Base-by-base conservation (phyloP, 2,329 filamentous ascomycete genomes). In the Periconia sp. region DNA sequence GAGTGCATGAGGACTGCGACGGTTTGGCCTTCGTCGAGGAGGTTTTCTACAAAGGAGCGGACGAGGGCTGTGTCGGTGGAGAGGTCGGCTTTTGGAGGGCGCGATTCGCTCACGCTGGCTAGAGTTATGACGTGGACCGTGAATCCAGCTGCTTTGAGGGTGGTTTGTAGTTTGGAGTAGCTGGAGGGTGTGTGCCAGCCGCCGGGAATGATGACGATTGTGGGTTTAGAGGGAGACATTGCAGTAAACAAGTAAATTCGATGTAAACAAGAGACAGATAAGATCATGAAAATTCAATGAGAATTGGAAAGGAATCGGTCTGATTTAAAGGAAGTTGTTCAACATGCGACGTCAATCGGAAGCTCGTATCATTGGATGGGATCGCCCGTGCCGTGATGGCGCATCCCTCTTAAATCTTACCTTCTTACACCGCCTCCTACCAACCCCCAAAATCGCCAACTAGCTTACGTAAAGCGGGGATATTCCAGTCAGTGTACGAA, bases 201-300 rank as follows among this genome's bases (percentile, higher is more conserved):
- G 8, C 65, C 63, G 7, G 53, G 57, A 13, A 68, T 46, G 13
- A 68, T 48, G 26, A 68, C 43, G 30, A 67, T 50, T 5, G 45
- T 52, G 3, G 59, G 59, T 37, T 43, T 42, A 13, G 36, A 32
- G 9, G 18, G 11, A 11, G 32, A 10, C 32, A 43, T 43, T 47
- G 44, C 39, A 34, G 3, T 38, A n/a, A n/a, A n/a, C 24, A 8
- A 25, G 8, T 25, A n/a, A 35, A 18, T 43, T 30, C 22, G 40
- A 25, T 25, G 24, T 25, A 25, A 8, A 25, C 24, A 25, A n/a
- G 24, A 25, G 8, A 25, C 8, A 25, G 8, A 25, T 8, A n/a
- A 25, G n/a, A 25, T 8, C 24, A 25, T n/a, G n/a, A n/a, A n/a
- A n/a, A n/a, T n/a, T n/a, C n/a, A n/a, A n/a, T n/a, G n/a, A n/a